Evolutionary conservation across 2,329 filamentous ascomycete species (phyloP).

Genomic region (Parastagonospora nodorum): DNA sequence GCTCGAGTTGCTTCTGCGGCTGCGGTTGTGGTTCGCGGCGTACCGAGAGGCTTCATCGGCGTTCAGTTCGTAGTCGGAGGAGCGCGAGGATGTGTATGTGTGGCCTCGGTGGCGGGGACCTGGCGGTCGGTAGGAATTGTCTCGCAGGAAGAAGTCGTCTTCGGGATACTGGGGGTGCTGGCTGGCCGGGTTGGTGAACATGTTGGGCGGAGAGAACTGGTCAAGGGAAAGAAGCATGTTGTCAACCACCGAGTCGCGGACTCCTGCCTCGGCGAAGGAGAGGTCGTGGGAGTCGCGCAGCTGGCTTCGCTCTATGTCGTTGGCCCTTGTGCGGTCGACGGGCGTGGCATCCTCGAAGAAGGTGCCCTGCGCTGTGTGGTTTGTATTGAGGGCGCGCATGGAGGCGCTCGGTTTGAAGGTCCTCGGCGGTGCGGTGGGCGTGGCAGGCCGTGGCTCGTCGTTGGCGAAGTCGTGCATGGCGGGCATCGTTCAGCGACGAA

Average conservation of each 20-base stretch:
- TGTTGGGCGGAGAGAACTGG: conserved; percentile 53
- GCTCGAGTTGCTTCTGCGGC: conserved; percentile 79
- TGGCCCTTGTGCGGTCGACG: conserved; percentile 29
- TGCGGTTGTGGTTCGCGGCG: conserved; percentile 51
- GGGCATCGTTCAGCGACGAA: conserved; percentile 11
- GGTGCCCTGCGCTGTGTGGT: conserved; percentile 33
- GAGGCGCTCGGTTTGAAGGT: conserved; percentile 24
- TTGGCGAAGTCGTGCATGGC: conserved; percentile 32
- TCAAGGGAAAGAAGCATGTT: conserved; percentile 95
- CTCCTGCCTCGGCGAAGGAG: conserved; percentile 72
- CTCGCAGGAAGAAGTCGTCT: conserved; percentile 46
- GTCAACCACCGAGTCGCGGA: conserved; percentile 86
- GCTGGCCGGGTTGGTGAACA: conserved; percentile 21
- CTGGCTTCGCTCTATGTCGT: conserved; percentile 20
- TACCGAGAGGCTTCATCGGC: conserved; percentile 48
- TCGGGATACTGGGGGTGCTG: conserved; percentile 47
- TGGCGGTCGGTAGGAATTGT: conserved; percentile 38
- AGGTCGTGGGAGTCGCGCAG: conserved; percentile 78
- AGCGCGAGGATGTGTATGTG: conserved; percentile 64
- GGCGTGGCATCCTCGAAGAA: conserved; percentile 46
- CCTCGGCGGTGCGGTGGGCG: conserved; percentile 35
- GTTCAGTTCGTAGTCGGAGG: conserved; percentile 59
- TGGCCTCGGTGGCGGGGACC: conserved; percentile 59
- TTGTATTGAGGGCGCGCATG: conserved; percentile 40
- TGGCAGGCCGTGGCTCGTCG: conserved; percentile 31